These are phyloP conservation scores for Papilionanthe hybrid DNA, from an alignment of 116 monocot species.

Conservation along the genomic window DNA sequence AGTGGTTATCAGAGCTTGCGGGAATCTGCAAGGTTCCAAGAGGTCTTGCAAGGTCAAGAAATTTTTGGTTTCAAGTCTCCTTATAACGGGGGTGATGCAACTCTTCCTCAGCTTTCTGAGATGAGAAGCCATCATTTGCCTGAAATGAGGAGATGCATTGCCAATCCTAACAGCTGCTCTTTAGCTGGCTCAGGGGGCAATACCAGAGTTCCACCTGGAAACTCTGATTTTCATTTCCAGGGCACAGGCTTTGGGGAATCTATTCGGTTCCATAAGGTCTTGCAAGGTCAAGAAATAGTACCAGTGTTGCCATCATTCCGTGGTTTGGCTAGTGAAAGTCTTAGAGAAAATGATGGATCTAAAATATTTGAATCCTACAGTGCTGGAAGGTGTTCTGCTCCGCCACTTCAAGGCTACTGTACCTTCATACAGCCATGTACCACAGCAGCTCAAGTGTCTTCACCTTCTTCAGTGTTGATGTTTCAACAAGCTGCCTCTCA, in stretches of 20 bases:
- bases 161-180: conserved; percentile 17
- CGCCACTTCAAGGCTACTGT: conserved; percentile 21
- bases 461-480: conserved; percentile 63
- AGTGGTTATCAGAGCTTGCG: conserved; percentile 46
- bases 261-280: conserved; percentile 85
- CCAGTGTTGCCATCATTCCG: conserved; percentile 21
- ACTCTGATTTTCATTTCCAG: conserved; percentile 38
- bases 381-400: conserved; percentile 16
- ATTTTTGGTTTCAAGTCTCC: conserved; percentile 44
- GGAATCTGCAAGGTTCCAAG: conserved; percentile 77
- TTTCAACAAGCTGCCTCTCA: conserved; percentile 41
- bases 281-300: conserved; percentile 99
- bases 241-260: conserved; percentile 77
- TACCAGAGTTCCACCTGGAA: conserved; percentile 25
- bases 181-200: conserved; percentile 21
- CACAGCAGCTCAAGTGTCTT: conserved; percentile 44
- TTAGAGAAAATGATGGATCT: conserved; percentile 19
- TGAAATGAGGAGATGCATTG: conserved; percentile 29
- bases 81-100: conserved; percentile 21
- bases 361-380: conserved; percentile 7
- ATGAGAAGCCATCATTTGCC: conserved; percentile 26
- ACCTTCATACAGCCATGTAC: conserved; percentile 6
- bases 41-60: conserved; percentile 99
- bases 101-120: conserved; percentile 27
- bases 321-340: conserved; percentile 15